Evolutionary conservation across 2,329 filamentous ascomycete genomes (phyloP), one percentile per base, ranked within the genome.

Genomic region (Fusarium chlamydosporum): DNA sequence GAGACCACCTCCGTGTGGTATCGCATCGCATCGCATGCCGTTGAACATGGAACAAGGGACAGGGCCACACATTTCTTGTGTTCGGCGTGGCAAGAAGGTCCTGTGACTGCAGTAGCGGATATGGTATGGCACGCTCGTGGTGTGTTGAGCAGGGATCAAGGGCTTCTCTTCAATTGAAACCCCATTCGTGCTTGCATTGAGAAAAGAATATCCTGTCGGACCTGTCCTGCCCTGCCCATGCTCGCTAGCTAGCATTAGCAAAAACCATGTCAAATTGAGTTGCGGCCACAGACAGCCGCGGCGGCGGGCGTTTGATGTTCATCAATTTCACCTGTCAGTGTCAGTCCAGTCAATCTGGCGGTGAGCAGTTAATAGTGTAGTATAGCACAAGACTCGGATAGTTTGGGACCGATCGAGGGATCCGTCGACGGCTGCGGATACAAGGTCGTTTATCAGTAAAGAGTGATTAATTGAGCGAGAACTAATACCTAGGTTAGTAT

Each of bases 141-240:
- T 75, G 72, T 71, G 70, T 65, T 72, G 60, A 48, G 71, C 73
- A 75, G 71, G 72, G 73, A 72, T 74, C 64, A 68, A 64, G 66
- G 56, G 47, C 47, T 58, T 60, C 59, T 68, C 66, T 72, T 62
- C 71, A 61, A 61, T 72, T 64, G 71, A 71, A 72, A 74, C 72
- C 65, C 71, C 63, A 74, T 74, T 75, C 70, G 69, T 68, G 65
- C 67, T 74, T 47, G 63, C 67, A 66, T 29, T 63, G 58, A 63
- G 65, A 65, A 27, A 37, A 15, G 18, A 20, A 55, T 38, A 31
- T 51, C 40, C 34, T 56, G n/a, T n/a, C n/a, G n/a, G n/a, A n/a
- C n/a, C n/a, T n/a, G 56, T 35, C 67, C 26, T 50, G 33, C 20
- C 59, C 62, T 65, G 40, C 46, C 27, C 53, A 51, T 56, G 53